phyloP scores from a whole-genome alignment of 495 filamentous ascomycete genomes.

The Podospora pseudopauciseta region DNA sequence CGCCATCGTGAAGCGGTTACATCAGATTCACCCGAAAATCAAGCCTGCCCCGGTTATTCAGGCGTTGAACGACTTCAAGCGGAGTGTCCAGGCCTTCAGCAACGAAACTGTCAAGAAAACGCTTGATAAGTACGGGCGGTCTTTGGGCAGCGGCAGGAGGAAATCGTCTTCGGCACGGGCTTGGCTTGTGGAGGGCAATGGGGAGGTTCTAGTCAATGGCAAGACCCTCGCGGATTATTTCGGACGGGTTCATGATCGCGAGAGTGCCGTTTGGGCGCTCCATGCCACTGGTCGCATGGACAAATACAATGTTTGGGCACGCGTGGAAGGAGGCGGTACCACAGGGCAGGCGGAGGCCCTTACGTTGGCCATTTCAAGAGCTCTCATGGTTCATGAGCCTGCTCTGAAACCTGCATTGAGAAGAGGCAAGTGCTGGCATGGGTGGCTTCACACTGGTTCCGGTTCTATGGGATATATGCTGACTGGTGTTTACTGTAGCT shows the following conservation, averaged over 20 bases:
- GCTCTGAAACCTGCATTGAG: conserved; percentile 80
- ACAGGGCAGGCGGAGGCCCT: conserved; percentile 96
- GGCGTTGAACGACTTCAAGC: conserved; percentile 66
- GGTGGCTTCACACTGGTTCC: conserved; percentile 5
- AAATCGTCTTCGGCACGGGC: conserved; percentile 83
- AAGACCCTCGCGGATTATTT: conserved; percentile 75
- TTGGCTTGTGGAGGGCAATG: conserved; percentile 85
- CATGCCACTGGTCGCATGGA: conserved; percentile 77
- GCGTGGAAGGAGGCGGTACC: conserved; percentile 76
- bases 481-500: conserved; percentile 51
- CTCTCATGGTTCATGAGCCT: conserved; percentile 85
- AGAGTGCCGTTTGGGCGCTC: conserved; percentile 89
- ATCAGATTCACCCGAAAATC: conserved; percentile 77
- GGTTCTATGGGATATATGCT: conserved; percentile 20
- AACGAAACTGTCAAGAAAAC: conserved; percentile 52
- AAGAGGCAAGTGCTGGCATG: conserved; percentile 63
- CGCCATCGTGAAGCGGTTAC: conserved; percentile 70
- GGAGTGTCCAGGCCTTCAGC: conserved; percentile 67
- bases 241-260: conserved; percentile 84
- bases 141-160: conserved; percentile 73
- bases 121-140: conserved; percentile 71
- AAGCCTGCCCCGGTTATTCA: conserved; percentile 63
- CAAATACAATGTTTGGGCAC: conserved; percentile 95
- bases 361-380: conserved; percentile 86
- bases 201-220: conserved; percentile 85